Percentiles rank a stretch among this genome's conserved stretches.
Evolutionary conservation across 305 asterid genomes (phyloP).

Genomic region (Plantago coronopus): DNA sequence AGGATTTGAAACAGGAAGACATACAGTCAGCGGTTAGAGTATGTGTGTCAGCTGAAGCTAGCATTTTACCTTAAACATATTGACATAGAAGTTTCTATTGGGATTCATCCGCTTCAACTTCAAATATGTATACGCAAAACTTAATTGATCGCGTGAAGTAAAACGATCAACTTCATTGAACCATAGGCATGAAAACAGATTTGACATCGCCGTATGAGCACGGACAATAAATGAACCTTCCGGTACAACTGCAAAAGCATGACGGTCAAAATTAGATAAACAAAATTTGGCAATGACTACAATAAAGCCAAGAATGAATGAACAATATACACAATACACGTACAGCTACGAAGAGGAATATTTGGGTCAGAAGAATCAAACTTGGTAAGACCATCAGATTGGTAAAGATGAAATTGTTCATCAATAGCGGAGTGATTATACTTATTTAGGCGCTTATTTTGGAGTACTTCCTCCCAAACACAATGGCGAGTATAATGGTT

Average conservation of each 20-base stretch:
- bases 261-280: conserved; percentile 10
- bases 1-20: neutral
- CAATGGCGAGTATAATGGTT: conserved; percentile 88
- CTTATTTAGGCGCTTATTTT: conserved; percentile 83
- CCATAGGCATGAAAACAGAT: conserved; percentile 87
- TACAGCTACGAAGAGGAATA: conserved; percentile 75
- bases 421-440: conserved; percentile 77
- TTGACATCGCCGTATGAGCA: conserved; percentile 91
- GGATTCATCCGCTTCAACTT: conserved; percentile 79
- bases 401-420: conserved; percentile 72
- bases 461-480: conserved; percentile 94
- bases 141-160: conserved; percentile 88
- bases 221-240: conserved; percentile 91
- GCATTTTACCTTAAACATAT: conserved; percentile 81
- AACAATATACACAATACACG: conserved; percentile 28
- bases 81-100: conserved; percentile 45
- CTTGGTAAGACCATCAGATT: conserved; percentile 81
- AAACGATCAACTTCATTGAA: conserved; percentile 82
- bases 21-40: too few relatives aligned
- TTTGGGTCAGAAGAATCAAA: conserved; percentile 60
- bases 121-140: conserved; percentile 83
- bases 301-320: conserved; percentile 10
- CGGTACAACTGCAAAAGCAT: conserved; percentile 59
- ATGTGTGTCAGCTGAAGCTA: conserved; percentile 6
- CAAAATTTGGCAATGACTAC: conserved; percentile 1